Evolutionary conservation across 371 early-diverging fungal species (phyloP).

Genomic region (Syncephalastrum racemosum): DNA sequence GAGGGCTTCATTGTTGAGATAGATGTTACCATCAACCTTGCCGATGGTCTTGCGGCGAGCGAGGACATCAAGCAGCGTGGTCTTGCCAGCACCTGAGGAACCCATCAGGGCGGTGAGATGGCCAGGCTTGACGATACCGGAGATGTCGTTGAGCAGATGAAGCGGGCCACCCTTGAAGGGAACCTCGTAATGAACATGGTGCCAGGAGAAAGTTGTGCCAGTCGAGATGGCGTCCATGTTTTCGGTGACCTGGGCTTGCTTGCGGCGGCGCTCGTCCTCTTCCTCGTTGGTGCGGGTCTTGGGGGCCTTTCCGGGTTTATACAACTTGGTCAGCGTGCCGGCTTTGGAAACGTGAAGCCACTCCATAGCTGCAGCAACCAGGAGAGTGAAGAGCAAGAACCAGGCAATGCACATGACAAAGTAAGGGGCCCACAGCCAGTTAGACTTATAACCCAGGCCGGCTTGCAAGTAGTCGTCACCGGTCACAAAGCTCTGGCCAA

Average conservation of each 20-base stretch:
- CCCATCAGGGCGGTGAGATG: conserved; percentile 83
- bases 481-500: conserved; percentile 42
- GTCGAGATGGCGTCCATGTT: conserved; percentile 31
- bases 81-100: conserved; percentile 87
- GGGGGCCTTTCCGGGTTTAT: conserved; percentile 28
- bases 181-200: conserved; percentile 52
- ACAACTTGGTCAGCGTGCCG: conserved; percentile 48
- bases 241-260: conserved; percentile 22
- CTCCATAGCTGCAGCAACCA: conserved; percentile 43
- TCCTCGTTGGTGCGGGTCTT: conserved; percentile 16
- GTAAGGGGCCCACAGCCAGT: conserved; percentile 49
- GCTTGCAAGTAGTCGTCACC: conserved; percentile 52
- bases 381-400: conserved; percentile 38
- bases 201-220: conserved; percentile 59
- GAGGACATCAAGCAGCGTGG: conserved; percentile 81
- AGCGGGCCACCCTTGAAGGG: conserved; percentile 54
- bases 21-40: conserved; percentile 65
- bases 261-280: conserved; percentile 24
- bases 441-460: conserved; percentile 16
- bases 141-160: conserved; percentile 50
- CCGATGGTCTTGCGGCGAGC: conserved; percentile 80
- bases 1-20: conserved; percentile 54
- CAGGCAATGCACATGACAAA: conserved; percentile 48
- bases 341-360: conserved; percentile 30
- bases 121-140: conserved; percentile 61